Conservation (phyloP, 2,329 filamentous ascomycete genomes). For the Fonsecaea multimorphosa region DNA sequence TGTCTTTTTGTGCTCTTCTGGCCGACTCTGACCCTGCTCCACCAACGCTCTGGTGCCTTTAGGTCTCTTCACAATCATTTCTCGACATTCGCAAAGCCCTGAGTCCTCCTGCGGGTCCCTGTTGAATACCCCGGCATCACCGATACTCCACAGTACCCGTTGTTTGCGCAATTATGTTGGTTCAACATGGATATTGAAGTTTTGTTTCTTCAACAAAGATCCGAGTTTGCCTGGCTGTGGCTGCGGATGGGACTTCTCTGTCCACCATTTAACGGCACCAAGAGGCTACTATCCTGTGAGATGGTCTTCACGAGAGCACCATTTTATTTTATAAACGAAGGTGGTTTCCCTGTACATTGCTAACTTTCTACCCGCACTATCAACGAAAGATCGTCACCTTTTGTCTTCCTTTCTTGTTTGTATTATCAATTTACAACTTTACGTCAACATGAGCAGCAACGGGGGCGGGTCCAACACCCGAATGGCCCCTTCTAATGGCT, state of each 20-base stretch:
- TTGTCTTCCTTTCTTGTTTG: background rate
- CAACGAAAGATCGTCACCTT: background rate
- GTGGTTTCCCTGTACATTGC: background rate
- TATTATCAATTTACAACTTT: background rate
- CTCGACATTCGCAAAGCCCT: background rate
- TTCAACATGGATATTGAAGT: background rate
- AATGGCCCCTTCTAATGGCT: slow-evolving; percentile 3
- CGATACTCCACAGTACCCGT: background rate
- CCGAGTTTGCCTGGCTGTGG: background rate
- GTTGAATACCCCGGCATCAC: background rate
- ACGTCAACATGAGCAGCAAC: background rate
- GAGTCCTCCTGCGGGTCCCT: background rate
- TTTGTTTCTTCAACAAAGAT: background rate
- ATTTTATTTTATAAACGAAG: background rate
- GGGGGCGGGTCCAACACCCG: background rate
- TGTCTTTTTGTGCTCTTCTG: background rate
- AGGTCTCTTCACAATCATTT: background rate
- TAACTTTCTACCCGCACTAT: no score
- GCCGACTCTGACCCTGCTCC: background rate
- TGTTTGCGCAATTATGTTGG: background rate
- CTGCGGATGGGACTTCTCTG: background rate
- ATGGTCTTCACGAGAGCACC: background rate
- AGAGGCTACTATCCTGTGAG: background rate
- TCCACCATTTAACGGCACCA: background rate
- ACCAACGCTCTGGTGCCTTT: background rate